These are phyloP conservation scores for Vaccinium darrowii DNA, from an alignment of 148 eudicot genomes.

Conservation along the genomic window DNA sequence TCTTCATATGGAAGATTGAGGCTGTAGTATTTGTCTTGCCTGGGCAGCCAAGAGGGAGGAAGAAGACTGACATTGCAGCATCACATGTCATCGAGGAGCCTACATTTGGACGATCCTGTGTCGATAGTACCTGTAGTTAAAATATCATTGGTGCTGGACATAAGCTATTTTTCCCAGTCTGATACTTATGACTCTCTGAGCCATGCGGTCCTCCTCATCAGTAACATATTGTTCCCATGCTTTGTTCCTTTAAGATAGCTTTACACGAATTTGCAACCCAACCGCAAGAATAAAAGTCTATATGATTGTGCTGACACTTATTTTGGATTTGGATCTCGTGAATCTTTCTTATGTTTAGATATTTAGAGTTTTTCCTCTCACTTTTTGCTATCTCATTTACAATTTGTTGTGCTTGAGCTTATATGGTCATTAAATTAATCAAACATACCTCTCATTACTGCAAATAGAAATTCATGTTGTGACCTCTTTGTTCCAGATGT, in stretches of 20 bases:
- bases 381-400: neutral
- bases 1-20: neutral
- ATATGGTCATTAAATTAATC: neutral
- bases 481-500: constrained; percentile 41
- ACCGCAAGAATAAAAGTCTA: neutral
- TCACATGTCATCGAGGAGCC: neutral
- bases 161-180: neutral
- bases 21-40: neutral
- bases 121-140: neutral
- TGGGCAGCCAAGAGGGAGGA: neutral
- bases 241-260: neutral
- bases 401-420: neutral
- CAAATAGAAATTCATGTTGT: constrained; percentile 2
- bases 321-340: neutral
- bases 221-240: constrained; percentile 7
- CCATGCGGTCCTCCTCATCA: neutral
- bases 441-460: neutral
- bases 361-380: neutral
- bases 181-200: neutral
- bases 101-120: neutral
- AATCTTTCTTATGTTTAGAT: neutral
- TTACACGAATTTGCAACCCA: neutral
- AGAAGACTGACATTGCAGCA: neutral
- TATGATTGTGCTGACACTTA: neutral
- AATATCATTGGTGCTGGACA: neutral